Evolutionary conservation across 169 alveolate genomes (phyloP), one percentile per base, ranked within the genome.

Genomic region (Eimeria acervulina): DNA sequence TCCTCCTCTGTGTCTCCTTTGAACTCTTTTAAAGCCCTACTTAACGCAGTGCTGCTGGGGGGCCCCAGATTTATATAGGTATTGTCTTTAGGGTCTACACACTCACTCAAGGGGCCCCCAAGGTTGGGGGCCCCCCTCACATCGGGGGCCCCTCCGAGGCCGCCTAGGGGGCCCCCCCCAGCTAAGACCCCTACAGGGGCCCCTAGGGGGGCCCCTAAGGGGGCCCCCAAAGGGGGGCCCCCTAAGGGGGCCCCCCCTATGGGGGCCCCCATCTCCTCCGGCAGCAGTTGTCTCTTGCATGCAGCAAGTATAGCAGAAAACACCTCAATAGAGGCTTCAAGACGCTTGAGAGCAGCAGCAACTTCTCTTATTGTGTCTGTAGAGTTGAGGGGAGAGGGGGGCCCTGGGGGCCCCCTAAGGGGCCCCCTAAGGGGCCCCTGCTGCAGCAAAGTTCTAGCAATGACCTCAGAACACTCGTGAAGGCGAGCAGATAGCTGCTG

Each of bases 401-500:
- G 47, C 74, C 74, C 74, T 8, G n/a, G 74, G 8, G n/a, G 31
- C 42, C 90, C 90, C 55, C 59, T 26, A 42, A 28, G 55, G 55
- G 87, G 61, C 61, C 33, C 87, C 87, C 87, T n/a, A 21, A 13
- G 47, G 17, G 66, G 36, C 68, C 70, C 44, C 40, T 47, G 90
- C 63, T 26, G 63, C 68, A 80, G 90, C 90, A 80, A 12, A 4
- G 90, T 47, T 3, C 70, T 40, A 2, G 90, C 68, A 6, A 80
- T 80, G 68, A 47, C 90, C 90, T 80, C 90, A 2, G 90, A 80
- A 26, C 90, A 80, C 40, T 80, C 90, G 21, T 80, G 90, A 8
- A 80, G 42, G 19, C 90, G 90, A 8, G 90, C 70, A 44, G 90
- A 47, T 61, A 80, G 90, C 68, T 80, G 90, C 68, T 80, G 28